These are phyloP conservation scores for Udeniomyces megalosporus DNA, from an alignment of 768 basidiomycete species.

Conservation along the genomic window DNA sequence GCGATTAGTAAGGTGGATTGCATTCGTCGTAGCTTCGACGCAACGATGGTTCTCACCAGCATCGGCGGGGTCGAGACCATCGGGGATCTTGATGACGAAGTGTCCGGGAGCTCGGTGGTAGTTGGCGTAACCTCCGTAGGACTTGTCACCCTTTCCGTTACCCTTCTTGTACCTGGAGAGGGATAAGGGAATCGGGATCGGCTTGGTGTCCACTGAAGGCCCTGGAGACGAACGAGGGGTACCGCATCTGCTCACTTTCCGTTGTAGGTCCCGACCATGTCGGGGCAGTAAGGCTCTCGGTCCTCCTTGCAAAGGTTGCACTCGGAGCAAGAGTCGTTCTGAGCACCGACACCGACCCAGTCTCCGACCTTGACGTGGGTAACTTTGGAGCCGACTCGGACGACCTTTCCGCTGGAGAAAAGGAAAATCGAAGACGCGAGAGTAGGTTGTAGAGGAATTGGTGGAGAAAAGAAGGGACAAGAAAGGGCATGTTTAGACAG, in stretches of 20 bases:
- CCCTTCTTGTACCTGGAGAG: neutral
- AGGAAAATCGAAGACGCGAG: no score
- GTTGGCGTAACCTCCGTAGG: slow-evolving; percentile 39
- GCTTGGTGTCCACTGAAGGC: no score
- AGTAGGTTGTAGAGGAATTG: no score
- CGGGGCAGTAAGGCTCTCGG: slow-evolving; percentile 43
- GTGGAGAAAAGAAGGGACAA: no score
- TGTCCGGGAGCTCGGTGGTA: slow-evolving; percentile 33
- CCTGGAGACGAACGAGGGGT: no score
- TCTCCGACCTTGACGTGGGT: slow-evolving; percentile 44
- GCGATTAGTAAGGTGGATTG: no score
- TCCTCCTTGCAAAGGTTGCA: slow-evolving; percentile 35
- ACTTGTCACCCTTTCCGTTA: neutral
- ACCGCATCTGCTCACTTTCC: slow-evolving; percentile 23
- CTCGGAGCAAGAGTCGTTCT: slow-evolving; percentile 39
- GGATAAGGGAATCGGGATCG: neutral
- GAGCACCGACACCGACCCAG: slow-evolving; percentile 40
- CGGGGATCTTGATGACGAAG: slow-evolving; percentile 44
- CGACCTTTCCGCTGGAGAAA: slow-evolving; percentile 39
- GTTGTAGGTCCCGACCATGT: slow-evolving; percentile 29
- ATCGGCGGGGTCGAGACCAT: slow-evolving; percentile 37
- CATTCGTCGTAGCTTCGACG: neutral
- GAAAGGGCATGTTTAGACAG: no score
- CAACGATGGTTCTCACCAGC: neutral
- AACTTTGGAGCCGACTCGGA: slow-evolving; percentile 43